These are phyloP conservation scores for Artomyces pyxidatus DNA, from an alignment of 768 basidiomycete genomes.

Conservation along the genomic window DNA sequence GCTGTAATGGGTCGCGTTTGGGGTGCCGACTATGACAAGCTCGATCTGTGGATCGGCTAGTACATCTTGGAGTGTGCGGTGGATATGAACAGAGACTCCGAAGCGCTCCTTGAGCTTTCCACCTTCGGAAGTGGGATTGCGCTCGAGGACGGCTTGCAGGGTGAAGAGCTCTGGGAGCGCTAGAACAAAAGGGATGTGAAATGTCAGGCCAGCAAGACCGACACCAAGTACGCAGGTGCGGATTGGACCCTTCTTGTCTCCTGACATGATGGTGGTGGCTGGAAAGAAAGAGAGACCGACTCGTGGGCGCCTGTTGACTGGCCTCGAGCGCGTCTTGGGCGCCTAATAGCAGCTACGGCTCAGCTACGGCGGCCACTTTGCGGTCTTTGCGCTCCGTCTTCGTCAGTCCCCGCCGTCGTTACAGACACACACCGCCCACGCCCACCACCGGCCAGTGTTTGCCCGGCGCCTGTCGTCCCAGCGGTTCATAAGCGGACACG, in stretches of 20 bases:
- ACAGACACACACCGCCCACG: background rate
- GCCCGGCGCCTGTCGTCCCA: too few species aligned
- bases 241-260: constrained; percentile 34
- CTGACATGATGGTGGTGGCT: background rate
- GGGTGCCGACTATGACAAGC: constrained; percentile 59
- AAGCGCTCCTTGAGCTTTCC: constrained; percentile 63
- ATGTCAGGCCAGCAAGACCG: constrained; percentile 68
- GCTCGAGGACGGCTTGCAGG: constrained; percentile 67
- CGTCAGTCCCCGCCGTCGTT: too few species aligned
- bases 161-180: constrained; percentile 63
- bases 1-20: constrained; percentile 64
- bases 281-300: background rate
- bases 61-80: constrained; percentile 53
- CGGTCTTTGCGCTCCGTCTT: too few species aligned
- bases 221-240: constrained; percentile 64
- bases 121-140: constrained; percentile 51
- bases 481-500: too few species aligned
- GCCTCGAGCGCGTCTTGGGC: too few species aligned
- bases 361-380: too few species aligned
- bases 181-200: constrained; percentile 75
- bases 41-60: constrained; percentile 58
- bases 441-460: background rate
- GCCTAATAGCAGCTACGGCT: too few species aligned
- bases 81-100: constrained; percentile 46
- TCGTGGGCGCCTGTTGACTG: background rate